These are phyloP conservation scores for Crassisporium funariophilum DNA, from an alignment of 768 basidiomycete genomes.

Conservation along the genomic window DNA sequence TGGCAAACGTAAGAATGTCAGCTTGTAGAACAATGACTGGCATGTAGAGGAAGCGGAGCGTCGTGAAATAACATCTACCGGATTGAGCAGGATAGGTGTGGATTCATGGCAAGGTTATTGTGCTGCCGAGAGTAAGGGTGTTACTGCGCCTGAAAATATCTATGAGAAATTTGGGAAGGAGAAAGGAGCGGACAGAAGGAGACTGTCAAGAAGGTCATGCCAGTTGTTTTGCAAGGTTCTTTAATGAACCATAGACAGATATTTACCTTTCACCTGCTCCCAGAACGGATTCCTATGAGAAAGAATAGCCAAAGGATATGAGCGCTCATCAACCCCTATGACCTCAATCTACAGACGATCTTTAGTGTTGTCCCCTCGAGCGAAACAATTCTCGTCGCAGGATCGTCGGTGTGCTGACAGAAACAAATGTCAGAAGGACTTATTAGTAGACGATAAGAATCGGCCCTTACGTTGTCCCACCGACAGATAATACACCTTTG, in stretches of 20 bases:
- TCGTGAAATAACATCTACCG: conserved; percentile 41
- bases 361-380: background rate
- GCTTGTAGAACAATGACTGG: conserved; percentile 13
- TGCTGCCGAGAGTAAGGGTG: conserved; percentile 59
- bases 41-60: conserved; percentile 3
- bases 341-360: background rate
- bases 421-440: background rate
- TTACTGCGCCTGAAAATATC: conserved; percentile 50
- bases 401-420: too few species aligned
- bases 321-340: background rate
- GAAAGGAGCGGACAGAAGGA: conserved; percentile 4
- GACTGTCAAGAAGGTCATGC: conserved; percentile 3
- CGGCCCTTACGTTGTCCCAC: conserved; percentile 70
- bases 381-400: too few species aligned
- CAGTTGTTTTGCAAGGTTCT: background rate
- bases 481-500: conserved; percentile 73
- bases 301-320: conserved; percentile 12
- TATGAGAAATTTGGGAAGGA: conserved; percentile 7
- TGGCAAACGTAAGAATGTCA: conserved; percentile 9
- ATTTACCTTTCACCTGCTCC: conserved; percentile 70
- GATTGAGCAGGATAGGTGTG: conserved; percentile 79
- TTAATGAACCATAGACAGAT: background rate
- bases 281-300: conserved; percentile 70
- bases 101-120: conserved; percentile 74
- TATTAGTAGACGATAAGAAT: too few species aligned